These are phyloP conservation scores for Diutina neorugosa DNA, from an alignment of 1,139 yeast species.

Conservation along the genomic window DNA sequence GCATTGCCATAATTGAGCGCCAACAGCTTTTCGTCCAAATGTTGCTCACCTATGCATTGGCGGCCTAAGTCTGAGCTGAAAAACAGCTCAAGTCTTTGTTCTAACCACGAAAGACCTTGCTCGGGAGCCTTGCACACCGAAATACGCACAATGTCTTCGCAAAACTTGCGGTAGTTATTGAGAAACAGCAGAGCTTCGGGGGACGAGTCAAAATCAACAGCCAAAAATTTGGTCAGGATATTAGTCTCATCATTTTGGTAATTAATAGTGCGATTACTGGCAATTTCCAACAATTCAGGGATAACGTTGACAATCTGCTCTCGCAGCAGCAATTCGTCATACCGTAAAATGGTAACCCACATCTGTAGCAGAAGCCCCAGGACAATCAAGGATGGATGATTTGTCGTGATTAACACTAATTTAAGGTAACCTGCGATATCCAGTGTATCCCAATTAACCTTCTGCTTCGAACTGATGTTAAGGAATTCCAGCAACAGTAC, in stretches of 20 bases:
- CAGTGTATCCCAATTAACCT: constrained; percentile 35
- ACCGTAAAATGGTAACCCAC: constrained; percentile 85
- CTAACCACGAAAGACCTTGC: constrained; percentile 75
- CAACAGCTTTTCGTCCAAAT: constrained; percentile 50
- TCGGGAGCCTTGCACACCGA: constrained; percentile 80
- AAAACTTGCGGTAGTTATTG: constrained; percentile 67
- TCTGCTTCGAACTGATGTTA: constrained; percentile 19
- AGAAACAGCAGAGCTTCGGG: constrained; percentile 74
- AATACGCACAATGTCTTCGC: constrained; percentile 84
- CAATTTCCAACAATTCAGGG: constrained; percentile 59
- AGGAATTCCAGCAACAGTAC: constrained; percentile 79
- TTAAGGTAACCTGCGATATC: constrained; percentile 55
- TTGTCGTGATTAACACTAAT: constrained; percentile 69
- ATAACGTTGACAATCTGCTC: constrained; percentile 39
- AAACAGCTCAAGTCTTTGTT: constrained; percentile 56
- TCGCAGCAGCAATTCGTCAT: constrained; percentile 54
- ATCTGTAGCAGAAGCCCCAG: constrained; percentile 86
- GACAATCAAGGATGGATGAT: constrained; percentile 76
- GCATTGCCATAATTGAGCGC: constrained; percentile 69
- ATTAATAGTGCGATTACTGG: constrained; percentile 70
- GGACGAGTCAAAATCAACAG: constrained; percentile 76
- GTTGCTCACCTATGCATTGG: constrained; percentile 44
- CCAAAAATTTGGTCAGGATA: constrained; percentile 52
- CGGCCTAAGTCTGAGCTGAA: constrained; percentile 67
- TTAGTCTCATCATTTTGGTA: constrained; percentile 59